These are phyloP conservation scores for Debaryomyces udenii DNA, from an alignment of 1,139 yeast species.

Conservation along the genomic window DNA sequence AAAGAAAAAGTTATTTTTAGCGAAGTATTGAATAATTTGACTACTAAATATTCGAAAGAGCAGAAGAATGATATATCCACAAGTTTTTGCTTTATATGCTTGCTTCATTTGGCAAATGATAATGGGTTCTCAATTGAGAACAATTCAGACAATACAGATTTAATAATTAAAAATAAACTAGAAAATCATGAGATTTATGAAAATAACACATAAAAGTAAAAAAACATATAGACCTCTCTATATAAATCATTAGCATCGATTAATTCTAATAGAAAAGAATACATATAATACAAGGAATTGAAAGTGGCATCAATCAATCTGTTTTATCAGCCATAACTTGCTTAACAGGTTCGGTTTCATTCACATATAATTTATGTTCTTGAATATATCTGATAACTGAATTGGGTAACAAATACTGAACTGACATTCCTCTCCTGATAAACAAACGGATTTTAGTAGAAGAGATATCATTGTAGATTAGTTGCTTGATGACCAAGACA, in stretches of 20 bases:
- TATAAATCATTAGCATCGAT: background rate
- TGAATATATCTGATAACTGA: conserved; percentile 93
- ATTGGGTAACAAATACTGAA: conserved; percentile 91
- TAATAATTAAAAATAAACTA: conserved; percentile 37
- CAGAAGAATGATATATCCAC: conserved; percentile 71
- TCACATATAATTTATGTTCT: conserved; percentile 81
- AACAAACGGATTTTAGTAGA: conserved; percentile 93
- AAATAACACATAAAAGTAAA: conserved; percentile 5
- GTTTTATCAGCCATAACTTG: conserved; percentile 71
- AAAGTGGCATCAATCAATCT: conserved; percentile 25
- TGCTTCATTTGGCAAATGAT: conserved; percentile 86
- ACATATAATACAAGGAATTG: conserved; percentile 9
- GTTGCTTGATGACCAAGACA: conserved; percentile 90
- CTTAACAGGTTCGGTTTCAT: conserved; percentile 91
- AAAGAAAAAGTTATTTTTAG: conserved; percentile 39
- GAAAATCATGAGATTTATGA: conserved; percentile 1
- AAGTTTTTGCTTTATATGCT: conserved; percentile 82
- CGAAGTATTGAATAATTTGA: conserved; percentile 50
- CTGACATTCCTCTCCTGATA: conserved; percentile 93
- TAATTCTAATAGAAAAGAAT: conserved; percentile 1
- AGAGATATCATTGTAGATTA: conserved; percentile 93
- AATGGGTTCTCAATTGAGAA: conserved; percentile 68
- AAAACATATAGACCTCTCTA: conserved; percentile 6
- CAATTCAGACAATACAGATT: conserved; percentile 58
- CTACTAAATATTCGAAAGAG: conserved; percentile 52